These are phyloP conservation scores for Talaromyces proteolyticus DNA, from an alignment of 495 filamentous ascomycete genomes.

Conservation along the genomic window DNA sequence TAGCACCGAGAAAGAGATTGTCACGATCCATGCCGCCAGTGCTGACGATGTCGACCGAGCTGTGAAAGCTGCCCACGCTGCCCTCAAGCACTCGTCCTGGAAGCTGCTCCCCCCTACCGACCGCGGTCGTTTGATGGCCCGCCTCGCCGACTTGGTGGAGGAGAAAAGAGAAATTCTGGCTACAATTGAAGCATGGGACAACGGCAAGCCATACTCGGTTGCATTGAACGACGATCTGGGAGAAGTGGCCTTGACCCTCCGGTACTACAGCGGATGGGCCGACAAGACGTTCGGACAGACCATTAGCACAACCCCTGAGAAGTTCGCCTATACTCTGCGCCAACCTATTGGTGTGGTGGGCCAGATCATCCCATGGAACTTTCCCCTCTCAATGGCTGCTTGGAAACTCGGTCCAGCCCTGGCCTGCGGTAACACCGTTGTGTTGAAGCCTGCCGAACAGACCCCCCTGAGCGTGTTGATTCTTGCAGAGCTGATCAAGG, in stretches of 20 bases:
- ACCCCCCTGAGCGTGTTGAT: conserved; percentile 83
- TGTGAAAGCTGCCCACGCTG: conserved; percentile 74
- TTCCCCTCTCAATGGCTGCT: conserved; percentile 79
- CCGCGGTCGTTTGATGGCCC: conserved; percentile 69
- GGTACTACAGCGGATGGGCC: conserved; percentile 83
- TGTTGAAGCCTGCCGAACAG: conserved; percentile 92
- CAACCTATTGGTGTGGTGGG: conserved; percentile 87
- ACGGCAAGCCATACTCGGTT: conserved; percentile 78
- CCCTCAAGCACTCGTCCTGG: conserved; percentile 77
- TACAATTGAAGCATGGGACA: conserved; percentile 90
- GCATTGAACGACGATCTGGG: conserved; percentile 65
- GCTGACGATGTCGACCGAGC: conserved; percentile 75
- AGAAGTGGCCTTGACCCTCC: conserved; percentile 65
- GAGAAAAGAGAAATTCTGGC: conserved; percentile 67
- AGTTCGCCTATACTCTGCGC: conserved; percentile 83
- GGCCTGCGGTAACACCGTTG: conserved; percentile 81
- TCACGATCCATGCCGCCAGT: conserved; percentile 73
- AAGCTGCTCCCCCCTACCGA: conserved; percentile 62
- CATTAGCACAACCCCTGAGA: conserved; percentile 68
- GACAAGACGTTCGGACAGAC: conserved; percentile 89
- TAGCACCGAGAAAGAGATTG: conserved; percentile 72
- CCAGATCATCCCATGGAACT: conserved; percentile 93
- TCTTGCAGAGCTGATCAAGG: conserved; percentile 71
- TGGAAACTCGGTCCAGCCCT: conserved; percentile 95
- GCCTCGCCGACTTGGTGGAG: conserved; percentile 64